Conservation (phyloP, 352 stramenopile species). For the Globisporangium cederbergense region DNA sequence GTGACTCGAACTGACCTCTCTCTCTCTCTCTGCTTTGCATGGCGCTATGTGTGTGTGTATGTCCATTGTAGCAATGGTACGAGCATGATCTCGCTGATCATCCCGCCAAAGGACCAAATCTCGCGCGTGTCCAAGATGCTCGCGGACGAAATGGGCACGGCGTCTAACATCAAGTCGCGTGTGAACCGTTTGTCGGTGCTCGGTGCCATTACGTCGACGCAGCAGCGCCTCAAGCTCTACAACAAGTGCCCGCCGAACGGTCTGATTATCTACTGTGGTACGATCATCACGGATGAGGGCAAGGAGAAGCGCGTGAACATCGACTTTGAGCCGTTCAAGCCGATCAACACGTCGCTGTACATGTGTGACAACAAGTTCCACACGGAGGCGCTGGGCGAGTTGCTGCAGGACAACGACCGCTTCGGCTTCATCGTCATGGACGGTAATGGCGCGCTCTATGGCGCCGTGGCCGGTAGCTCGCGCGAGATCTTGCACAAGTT, state of each 20-base stretch:
- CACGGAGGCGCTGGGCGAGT: constrained; percentile 97
- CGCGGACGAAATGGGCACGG: constrained; percentile 98
- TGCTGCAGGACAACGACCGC: constrained; percentile 98
- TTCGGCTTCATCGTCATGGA: constrained; percentile 99
- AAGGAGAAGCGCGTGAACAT: constrained; percentile 99
- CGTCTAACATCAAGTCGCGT: constrained; percentile 99
- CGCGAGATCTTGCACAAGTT: constrained; percentile 95
- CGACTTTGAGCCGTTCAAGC: constrained; percentile 99
- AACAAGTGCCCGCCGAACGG: constrained; percentile 96
- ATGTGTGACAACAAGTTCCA: constrained; percentile 99
- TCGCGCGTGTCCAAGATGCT: constrained; percentile 98
- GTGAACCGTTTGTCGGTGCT: constrained; percentile 98
- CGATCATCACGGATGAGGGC: constrained; percentile 98
- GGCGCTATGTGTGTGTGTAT: background rate
- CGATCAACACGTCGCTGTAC: constrained; percentile 99
- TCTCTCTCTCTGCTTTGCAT: background rate
- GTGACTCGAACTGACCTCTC: constrained; percentile 1
- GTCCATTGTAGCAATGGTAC: constrained; percentile 92
- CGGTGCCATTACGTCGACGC: constrained; percentile 98
- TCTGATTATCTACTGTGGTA: constrained; percentile 99
- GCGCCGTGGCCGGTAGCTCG: constrained; percentile 94
- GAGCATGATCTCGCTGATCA: constrained; percentile 99
- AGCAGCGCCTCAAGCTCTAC: constrained; percentile 99
- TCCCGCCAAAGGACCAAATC: constrained; percentile 98
- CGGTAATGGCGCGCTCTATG: constrained; percentile 98